Evolutionary conservation across 345 rosid species (phyloP).

Genomic region (Linum lewisii): DNA sequence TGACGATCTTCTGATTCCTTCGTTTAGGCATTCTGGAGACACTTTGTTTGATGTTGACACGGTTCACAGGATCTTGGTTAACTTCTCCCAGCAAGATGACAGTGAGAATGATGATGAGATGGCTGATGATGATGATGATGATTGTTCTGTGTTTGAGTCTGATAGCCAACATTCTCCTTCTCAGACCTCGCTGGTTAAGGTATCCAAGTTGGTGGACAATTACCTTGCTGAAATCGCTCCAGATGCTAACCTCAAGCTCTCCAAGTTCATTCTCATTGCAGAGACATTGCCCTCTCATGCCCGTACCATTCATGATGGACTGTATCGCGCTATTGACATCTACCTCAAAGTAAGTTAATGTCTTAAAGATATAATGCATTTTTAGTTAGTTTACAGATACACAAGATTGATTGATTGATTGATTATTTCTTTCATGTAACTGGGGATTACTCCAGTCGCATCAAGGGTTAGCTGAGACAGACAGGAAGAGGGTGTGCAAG

Average conservation of each 20-base stretch:
- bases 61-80: constrained; percentile 82
- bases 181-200: constrained; percentile 70
- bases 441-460: constrained; percentile 59
- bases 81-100: constrained; percentile 87
- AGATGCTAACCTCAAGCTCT: constrained; percentile 81
- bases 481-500: constrained; percentile 73
- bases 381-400: constrained; percentile 2
- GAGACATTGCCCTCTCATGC: constrained; percentile 88
- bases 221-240: constrained; percentile 95
- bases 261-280: constrained; percentile 77
- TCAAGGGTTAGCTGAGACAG: constrained; percentile 61
- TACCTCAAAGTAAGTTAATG: constrained; percentile 57
- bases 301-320: constrained; percentile 75
- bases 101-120: constrained; percentile 53
- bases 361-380: not conserved
- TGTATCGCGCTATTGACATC: constrained; percentile 84
- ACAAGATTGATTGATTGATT: not conserved
- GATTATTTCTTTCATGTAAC: not conserved
- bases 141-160: constrained; percentile 68
- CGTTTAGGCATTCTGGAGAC: constrained; percentile 72
- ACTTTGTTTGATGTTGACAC: constrained; percentile 91
- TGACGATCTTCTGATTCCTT: constrained; percentile 88
- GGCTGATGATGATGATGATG: constrained; percentile 30
- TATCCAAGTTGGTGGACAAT: constrained; percentile 77
- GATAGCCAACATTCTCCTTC: constrained; percentile 78